Evolutionary conservation across 2,329 filamentous ascomycete genomes (phyloP).

Genomic region (Xylaria sp.): DNA sequence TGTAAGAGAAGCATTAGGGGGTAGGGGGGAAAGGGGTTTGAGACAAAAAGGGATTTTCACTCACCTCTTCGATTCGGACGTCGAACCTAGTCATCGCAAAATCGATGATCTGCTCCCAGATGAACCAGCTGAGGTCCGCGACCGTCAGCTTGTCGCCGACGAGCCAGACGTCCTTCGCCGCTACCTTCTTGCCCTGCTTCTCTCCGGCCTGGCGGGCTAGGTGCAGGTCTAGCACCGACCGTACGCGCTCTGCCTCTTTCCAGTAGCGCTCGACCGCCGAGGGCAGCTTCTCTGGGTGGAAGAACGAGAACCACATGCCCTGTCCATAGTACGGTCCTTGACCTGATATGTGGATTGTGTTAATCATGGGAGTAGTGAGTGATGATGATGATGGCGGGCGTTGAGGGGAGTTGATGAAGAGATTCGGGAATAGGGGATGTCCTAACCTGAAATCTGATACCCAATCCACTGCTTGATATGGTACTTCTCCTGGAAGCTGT

Average conservation of each 20-base stretch:
- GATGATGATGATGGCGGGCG: neutral
- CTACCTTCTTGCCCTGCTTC: constrained; percentile 36
- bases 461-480: constrained; percentile 56
- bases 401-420: neutral
- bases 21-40: neutral
- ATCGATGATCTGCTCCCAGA: constrained; percentile 36
- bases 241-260: constrained; percentile 56
- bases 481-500: constrained; percentile 50
- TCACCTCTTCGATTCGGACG: constrained; percentile 16
- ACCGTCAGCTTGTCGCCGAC: constrained; percentile 39
- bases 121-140: constrained; percentile 39
- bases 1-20: too few relatives aligned
- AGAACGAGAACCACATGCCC: constrained; percentile 53
- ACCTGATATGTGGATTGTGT: constrained; percentile 11
- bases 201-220: constrained; percentile 42
- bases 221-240: constrained; percentile 55
- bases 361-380: neutral
- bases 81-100: neutral
- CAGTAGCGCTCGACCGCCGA: constrained; percentile 57
- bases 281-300: constrained; percentile 55
- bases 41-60: neutral
- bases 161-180: constrained; percentile 35
- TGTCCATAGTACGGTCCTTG: constrained; percentile 63
- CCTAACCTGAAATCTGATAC: constrained; percentile 54
- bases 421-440: neutral